phyloP scores from a whole-genome alignment of 108 stramenopile species.

The Ochromonas danica region DNA sequence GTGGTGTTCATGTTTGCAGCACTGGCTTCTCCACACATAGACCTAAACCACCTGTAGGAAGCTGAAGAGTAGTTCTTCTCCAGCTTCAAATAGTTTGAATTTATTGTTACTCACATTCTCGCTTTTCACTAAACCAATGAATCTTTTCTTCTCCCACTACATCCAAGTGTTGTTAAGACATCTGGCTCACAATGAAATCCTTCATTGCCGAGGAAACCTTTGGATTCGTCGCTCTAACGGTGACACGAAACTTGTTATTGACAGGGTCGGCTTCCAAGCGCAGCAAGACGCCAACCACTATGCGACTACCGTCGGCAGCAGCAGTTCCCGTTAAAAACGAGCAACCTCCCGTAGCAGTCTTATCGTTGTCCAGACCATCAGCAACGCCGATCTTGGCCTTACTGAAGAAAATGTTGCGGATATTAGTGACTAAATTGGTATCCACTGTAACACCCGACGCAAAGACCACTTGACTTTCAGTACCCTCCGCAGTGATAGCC shows the following conservation, averaged over 20 bases:
- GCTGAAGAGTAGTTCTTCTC: too few relatives aligned
- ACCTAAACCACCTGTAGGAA: too few relatives aligned
- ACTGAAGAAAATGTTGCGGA: constrained; percentile 64
- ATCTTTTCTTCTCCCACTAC: too few relatives aligned
- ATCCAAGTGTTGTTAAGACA: too few relatives aligned
- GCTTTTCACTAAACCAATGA: too few relatives aligned
- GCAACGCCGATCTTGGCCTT: background rate
- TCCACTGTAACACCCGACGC: constrained; percentile 69
- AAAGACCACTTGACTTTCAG: constrained; percentile 85
- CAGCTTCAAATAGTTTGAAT: too few relatives aligned
- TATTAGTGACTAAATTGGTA: constrained; percentile 76
- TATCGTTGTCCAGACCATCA: constrained; percentile 2
- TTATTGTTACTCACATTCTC: too few relatives aligned
- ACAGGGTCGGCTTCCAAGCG: background rate
- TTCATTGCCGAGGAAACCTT: constrained; percentile 6
- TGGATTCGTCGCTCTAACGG: background rate
- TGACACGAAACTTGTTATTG: background rate
- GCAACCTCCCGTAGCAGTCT: background rate
- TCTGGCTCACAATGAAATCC: constrained; percentile 3
- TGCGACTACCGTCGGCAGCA: background rate
- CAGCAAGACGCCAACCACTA: constrained; percentile 6
- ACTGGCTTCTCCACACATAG: too few relatives aligned
- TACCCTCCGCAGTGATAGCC: constrained; percentile 67
- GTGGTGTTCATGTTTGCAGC: too few relatives aligned
- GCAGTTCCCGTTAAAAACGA: background rate